Percentiles rank a stretch among this genome's conserved stretches.
Evolutionary conservation across 169 alveolate species (phyloP).

Genomic region (Plasmodium reichenowi): DNA sequence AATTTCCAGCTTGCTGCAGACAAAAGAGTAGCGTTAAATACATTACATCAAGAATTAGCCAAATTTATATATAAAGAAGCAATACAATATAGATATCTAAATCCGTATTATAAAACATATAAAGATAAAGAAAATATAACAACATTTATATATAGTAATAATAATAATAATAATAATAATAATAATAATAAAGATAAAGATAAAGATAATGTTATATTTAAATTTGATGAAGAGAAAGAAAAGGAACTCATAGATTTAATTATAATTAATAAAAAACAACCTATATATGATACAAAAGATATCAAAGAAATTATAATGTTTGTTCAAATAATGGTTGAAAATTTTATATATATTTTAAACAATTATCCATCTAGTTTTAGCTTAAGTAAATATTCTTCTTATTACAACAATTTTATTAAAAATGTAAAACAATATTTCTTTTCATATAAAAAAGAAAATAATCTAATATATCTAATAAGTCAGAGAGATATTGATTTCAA

Average conservation of each 20-base stretch:
- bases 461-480: constrained; percentile 40
- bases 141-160: neutral
- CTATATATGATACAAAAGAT: constrained; percentile 9
- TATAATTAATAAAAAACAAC: constrained; percentile 31
- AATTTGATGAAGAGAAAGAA: constrained; percentile 12
- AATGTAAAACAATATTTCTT: constrained; percentile 59
- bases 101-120: neutral
- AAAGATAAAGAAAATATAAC: neutral
- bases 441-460: constrained; percentile 50
- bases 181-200: neutral
- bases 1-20: constrained; percentile 22
- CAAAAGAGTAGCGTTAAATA: constrained; percentile 36
- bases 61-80: constrained; percentile 53
- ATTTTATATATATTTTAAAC: constrained; percentile 41
- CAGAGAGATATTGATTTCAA: constrained; percentile 58
- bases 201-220: constrained; percentile 2
- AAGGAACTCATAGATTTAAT: constrained; percentile 20
- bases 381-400: constrained; percentile 23
- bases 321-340: constrained; percentile 44
- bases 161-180: neutral
- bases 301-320: constrained; percentile 31
- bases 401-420: constrained; percentile 25
- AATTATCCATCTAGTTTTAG: constrained; percentile 69
- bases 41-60: constrained; percentile 38
- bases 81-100: constrained; percentile 23